phyloP scores from a whole-genome alignment of 257 asterid species.

The Galeopsis tetrahit region DNA sequence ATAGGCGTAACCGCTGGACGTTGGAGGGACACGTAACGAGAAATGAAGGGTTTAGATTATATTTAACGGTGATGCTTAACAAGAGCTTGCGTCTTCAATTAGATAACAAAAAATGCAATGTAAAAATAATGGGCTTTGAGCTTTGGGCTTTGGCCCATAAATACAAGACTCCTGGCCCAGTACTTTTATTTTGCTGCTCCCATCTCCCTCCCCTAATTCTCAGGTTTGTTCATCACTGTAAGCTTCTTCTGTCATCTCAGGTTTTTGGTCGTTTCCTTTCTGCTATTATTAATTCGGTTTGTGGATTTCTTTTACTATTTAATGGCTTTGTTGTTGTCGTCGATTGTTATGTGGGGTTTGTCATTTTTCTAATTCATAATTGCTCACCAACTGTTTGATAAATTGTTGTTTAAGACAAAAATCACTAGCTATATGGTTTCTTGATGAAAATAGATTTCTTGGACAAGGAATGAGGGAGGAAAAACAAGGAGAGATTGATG shows the following conservation, averaged over 20 bases:
- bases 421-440: not conserved
- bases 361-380: not conserved
- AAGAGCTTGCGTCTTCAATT: constrained; percentile 38
- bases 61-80: constrained; percentile 45
- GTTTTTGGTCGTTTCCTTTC: not conserved
- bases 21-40: constrained; percentile 50
- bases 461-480: not conserved
- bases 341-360: not conserved
- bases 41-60: constrained; percentile 31
- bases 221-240: not conserved
- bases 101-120: constrained; percentile 13
- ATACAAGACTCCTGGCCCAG: not conserved
- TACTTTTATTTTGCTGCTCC: not conserved
- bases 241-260: not conserved
- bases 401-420: not conserved
- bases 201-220: not conserved
- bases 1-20: constrained; percentile 36
- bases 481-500: not conserved
- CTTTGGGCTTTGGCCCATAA: not conserved
- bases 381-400: constrained; percentile 4
- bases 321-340: not conserved
- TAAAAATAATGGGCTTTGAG: constrained; percentile 22
- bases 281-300: not conserved
- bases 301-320: not conserved
- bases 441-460: not conserved